Conservation (phyloP, 1,139 yeast species). For the Debaryomyces sp. region DNA sequence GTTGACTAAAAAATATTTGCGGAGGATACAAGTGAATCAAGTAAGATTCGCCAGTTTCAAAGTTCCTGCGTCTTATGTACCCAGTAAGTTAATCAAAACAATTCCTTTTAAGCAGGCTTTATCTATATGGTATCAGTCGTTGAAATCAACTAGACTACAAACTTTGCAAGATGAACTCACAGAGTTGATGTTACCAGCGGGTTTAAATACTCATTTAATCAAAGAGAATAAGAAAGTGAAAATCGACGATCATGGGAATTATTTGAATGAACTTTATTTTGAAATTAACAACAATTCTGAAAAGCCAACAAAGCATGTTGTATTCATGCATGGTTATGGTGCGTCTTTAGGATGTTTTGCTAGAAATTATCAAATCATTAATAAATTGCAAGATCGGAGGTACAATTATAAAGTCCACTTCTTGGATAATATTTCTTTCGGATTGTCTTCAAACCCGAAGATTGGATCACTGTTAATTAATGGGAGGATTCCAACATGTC, state of each 20-base stretch:
- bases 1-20: not conserved
- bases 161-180: conserved; percentile 39
- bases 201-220: conserved; percentile 26
- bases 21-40: not conserved
- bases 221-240: conserved; percentile 23
- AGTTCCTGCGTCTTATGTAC: conserved; percentile 19
- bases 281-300: conserved; percentile 26
- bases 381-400: conserved; percentile 40
- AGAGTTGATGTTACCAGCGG: conserved; percentile 36
- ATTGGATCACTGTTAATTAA: conserved; percentile 21
- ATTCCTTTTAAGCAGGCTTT: conserved; percentile 21
- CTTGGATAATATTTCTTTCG: conserved; percentile 84
- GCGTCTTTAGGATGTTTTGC: conserved; percentile 90
- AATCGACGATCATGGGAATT: conserved; percentile 31
- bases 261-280: conserved; percentile 41
- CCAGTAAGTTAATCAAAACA: conserved; percentile 15
- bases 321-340: conserved; percentile 89
- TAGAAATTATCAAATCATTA: conserved; percentile 62
- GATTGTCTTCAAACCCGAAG: conserved; percentile 70
- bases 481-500: conserved; percentile 29
- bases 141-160: conserved; percentile 28
- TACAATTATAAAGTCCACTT: conserved; percentile 62
- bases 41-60: conserved; percentile 6
- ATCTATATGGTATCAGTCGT: conserved; percentile 34
- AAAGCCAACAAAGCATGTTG: conserved; percentile 45